phyloP scores from a whole-genome alignment of 148 eudicot species.

The Rhododendron mucronatum region DNA sequence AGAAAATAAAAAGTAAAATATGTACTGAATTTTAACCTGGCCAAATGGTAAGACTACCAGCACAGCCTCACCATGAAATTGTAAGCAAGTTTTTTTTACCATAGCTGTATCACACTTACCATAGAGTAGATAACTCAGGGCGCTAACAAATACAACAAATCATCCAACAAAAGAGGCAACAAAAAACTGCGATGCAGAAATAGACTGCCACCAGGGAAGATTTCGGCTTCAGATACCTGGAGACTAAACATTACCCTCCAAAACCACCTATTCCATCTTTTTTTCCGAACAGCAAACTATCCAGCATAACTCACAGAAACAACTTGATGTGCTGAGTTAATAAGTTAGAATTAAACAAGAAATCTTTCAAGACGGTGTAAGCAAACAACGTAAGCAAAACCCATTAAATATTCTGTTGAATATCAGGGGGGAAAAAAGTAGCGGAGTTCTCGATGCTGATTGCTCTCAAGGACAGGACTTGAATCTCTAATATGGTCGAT shows the following conservation, averaged over 20 bases:
- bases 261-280: neutral
- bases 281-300: neutral
- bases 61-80: neutral
- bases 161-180: neutral
- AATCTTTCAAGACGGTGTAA: neutral
- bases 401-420: neutral
- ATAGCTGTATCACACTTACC: neutral
- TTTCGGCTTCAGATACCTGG: neutral
- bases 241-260: neutral
- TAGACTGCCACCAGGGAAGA: neutral
- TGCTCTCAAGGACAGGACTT: neutral
- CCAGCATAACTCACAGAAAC: neutral
- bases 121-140: neutral
- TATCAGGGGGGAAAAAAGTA: neutral
- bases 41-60: neutral
- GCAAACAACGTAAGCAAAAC: neutral
- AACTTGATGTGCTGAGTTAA: neutral
- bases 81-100: neutral
- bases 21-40: neutral
- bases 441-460: neutral
- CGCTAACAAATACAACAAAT: neutral
- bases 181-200: neutral
- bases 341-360: neutral
- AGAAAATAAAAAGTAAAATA: too few relatives aligned
- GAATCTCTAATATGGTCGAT: slow-evolving; percentile 65